phyloP scores from a whole-genome alignment of 768 basidiomycete genomes.

The Phaffia tasmanica region DNA sequence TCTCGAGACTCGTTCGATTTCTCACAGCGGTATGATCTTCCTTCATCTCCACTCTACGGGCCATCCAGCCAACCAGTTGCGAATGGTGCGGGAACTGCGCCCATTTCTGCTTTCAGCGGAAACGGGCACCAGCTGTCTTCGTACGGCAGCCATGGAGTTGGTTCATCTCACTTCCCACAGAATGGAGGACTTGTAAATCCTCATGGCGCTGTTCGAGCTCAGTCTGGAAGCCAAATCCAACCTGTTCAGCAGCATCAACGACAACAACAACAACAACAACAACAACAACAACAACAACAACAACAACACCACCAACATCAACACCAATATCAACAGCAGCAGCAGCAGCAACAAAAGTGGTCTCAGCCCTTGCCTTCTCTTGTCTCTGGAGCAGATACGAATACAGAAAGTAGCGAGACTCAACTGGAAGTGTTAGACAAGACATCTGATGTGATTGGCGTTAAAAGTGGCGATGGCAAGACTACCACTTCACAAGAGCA shows the following conservation, averaged over 20 bases:
- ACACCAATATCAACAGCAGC: constrained; percentile 1
- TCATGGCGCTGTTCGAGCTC: too few relatives aligned
- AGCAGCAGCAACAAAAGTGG: neutral
- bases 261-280: neutral
- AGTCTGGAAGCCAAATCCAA: neutral
- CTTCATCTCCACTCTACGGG: constrained; percentile 16
- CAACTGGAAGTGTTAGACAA: neutral
- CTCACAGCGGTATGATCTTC: constrained; percentile 1
- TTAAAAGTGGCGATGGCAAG: constrained; percentile 25
- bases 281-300: constrained; percentile 10
- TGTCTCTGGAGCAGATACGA: too few relatives aligned
- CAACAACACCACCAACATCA: constrained; percentile 20
- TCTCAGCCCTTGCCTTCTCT: neutral
- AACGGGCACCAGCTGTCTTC: too few relatives aligned
- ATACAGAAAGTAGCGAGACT: neutral
- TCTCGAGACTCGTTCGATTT: neutral
- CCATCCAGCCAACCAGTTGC: too few relatives aligned
- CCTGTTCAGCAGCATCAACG: constrained; percentile 18
- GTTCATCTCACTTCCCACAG: too few relatives aligned
- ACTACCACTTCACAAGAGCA: constrained; percentile 27
- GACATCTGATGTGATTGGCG: constrained; percentile 16
- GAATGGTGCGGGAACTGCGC: too few relatives aligned
- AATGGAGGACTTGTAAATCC: too few relatives aligned
- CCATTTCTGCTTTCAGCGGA: too few relatives aligned
- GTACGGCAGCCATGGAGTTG: too few relatives aligned